phyloP scores from a whole-genome alignment of 225 moss, liverwort and hornwort genomes.

The Sphagnum contortum region DNA sequence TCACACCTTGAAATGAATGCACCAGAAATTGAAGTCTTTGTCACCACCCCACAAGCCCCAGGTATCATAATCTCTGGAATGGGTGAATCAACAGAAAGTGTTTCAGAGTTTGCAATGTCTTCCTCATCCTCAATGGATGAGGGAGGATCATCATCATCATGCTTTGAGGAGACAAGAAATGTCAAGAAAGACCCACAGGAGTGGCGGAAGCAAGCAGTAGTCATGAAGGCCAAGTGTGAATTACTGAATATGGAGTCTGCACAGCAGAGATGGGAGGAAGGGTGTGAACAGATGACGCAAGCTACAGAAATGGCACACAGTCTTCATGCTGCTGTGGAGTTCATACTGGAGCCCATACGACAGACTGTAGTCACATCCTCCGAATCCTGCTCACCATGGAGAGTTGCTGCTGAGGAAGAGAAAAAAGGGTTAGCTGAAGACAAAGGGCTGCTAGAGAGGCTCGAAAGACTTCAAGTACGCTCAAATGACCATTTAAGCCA shows the following conservation, averaged over 20 bases:
- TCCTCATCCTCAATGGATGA: too few species aligned
- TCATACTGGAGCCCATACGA: conserved; percentile 54
- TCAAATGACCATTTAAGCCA: conserved; percentile 23
- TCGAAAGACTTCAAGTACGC: conserved; percentile 11
- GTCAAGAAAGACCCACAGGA: background rate
- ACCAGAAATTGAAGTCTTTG: conserved; percentile 43
- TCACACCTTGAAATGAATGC: conserved; percentile 44
- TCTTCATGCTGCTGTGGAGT: conserved; percentile 71
- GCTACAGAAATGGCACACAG: conserved; percentile 74
- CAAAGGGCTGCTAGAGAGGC: too few species aligned
- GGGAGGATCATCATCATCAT: too few species aligned
- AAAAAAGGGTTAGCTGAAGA: too few species aligned
- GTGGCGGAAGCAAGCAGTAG: conserved; percentile 55
- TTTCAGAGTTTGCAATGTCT: too few species aligned
- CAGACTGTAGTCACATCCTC: conserved; percentile 20
- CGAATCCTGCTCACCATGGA: conserved; percentile 27
- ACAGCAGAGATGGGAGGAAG: conserved; percentile 58
- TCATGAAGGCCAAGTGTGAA: conserved; percentile 68
- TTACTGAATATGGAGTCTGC: conserved; percentile 55
- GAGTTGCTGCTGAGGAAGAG: too few species aligned
- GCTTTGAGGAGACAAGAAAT: conserved; percentile 20
- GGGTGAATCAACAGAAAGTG: background rate
- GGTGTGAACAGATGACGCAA: conserved; percentile 66
- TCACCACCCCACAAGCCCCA: conserved; percentile 35
- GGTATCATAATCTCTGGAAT: conserved; percentile 7